A percentile compares a stretch with the other conserved stretches of the same genome.
These are phyloP conservation scores for Ailanthus altissimus DNA, from an alignment of 345 rosid genomes.

Conservation along the genomic window DNA sequence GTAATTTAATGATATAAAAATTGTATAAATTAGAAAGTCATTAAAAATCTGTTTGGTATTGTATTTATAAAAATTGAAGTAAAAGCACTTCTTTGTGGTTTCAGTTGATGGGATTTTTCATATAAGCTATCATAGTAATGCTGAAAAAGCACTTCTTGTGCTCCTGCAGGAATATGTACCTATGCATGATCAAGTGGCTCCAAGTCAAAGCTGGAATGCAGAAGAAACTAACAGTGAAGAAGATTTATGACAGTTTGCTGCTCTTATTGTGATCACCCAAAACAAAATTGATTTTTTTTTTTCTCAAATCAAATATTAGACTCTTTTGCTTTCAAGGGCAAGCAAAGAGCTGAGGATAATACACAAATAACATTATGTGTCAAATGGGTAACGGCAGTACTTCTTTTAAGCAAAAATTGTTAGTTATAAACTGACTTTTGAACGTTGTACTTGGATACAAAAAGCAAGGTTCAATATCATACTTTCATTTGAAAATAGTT, in stretches of 20 bases:
- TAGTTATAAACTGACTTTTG: neutral
- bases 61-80: constrained; percentile 12
- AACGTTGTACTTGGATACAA: neutral
- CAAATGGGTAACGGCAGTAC: neutral
- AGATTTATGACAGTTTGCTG: constrained; percentile 17
- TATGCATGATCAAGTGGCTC: constrained; percentile 40
- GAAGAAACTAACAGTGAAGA: neutral
- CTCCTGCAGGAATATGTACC: constrained; percentile 49
- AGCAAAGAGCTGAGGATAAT: neutral
- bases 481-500: neutral
- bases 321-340: neutral
- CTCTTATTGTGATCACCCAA: neutral
- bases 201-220: constrained; percentile 31
- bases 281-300: neutral
- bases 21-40: too few relatives aligned
- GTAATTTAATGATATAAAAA: too few relatives aligned
- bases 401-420: neutral
- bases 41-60: too few relatives aligned
- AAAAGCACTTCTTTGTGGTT: too few relatives aligned
- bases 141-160: neutral
- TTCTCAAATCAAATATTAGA: neutral
- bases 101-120: too few relatives aligned
- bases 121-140: neutral
- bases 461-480: neutral
- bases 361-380: neutral